Percentiles rank a stretch among this genome's conserved stretches.
phyloP scores from a whole-genome alignment of 1,284 basidiomycete species.

The Rhizoctonia solani region DNA sequence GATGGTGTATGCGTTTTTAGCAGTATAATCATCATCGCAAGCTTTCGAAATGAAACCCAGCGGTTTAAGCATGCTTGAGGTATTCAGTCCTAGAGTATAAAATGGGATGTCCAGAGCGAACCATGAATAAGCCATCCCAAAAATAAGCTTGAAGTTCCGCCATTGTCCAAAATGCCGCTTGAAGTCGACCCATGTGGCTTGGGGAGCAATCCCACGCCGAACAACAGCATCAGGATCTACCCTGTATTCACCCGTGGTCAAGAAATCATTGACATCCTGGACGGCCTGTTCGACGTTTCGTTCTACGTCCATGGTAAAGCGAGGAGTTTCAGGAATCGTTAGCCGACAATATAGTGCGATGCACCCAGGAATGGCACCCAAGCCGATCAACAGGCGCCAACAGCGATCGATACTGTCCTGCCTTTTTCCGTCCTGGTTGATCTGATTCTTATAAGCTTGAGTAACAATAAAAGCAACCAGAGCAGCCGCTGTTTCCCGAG shows the following conservation, averaged over 20 bases:
- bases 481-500: conserved; percentile 42
- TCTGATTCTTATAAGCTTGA: conserved; percentile 50
- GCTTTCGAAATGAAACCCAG: background rate
- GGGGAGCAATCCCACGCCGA: conserved; percentile 42
- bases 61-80: conserved; percentile 37
- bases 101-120: conserved; percentile 46
- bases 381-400: conserved; percentile 53
- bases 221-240: conserved; percentile 4
- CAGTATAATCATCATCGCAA: conserved; percentile 40
- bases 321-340: conserved; percentile 54
- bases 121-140: conserved; percentile 52
- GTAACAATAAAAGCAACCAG: conserved; percentile 53
- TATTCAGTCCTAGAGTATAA: conserved; percentile 13
- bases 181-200: conserved; percentile 45
- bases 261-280: conserved; percentile 45
- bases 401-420: conserved; percentile 47
- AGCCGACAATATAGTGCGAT: conserved; percentile 53
- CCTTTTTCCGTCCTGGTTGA: conserved; percentile 46
- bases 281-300: conserved; percentile 54
- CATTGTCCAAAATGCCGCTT: conserved; percentile 49
- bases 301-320: conserved; percentile 59
- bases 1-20: conserved; percentile 47
- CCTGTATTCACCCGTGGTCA: background rate
- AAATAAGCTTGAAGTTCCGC: conserved; percentile 49
- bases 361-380: conserved; percentile 49